These are phyloP conservation scores for Chaetoscypha palmicola DNA, from an alignment of 2,329 filamentous ascomycete species.

Conservation along the genomic window DNA sequence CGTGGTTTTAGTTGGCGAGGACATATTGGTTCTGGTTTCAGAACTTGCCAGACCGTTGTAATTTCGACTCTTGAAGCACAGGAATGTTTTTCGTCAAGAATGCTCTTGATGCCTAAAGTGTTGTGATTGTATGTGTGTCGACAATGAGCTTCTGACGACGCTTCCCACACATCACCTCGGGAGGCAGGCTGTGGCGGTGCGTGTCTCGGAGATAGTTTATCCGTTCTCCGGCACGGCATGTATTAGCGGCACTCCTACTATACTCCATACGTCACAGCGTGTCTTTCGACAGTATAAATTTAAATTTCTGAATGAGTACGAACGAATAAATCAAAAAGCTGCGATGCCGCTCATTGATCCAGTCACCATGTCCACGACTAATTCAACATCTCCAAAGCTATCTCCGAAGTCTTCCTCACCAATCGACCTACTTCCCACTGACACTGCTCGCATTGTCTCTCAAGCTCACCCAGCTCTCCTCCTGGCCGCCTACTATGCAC, in stretches of 20 bases:
- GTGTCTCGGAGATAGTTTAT: not conserved
- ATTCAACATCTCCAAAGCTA: conserved; percentile 9
- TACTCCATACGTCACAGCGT: too few relatives aligned
- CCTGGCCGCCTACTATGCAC: conserved; percentile 53
- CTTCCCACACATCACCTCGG: not conserved
- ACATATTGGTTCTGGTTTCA: conserved; percentile 7
- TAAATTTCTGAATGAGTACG: too few relatives aligned
- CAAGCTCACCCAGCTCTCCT: conserved; percentile 63
- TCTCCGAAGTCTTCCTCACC: conserved; percentile 21
- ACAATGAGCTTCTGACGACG: not conserved
- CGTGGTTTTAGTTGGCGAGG: conserved; percentile 27
- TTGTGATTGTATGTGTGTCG: not conserved
- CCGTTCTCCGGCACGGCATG: too few relatives aligned
- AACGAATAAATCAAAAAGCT: too few relatives aligned
- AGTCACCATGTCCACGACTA: conserved; percentile 26
- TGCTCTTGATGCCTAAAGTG: not conserved
- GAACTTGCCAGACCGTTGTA: too few relatives aligned
- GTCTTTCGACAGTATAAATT: too few relatives aligned
- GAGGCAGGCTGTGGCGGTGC: not conserved
- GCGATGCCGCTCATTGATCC: conserved; percentile 29
- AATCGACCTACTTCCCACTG: conserved; percentile 27
- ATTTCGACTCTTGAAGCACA: too few relatives aligned
- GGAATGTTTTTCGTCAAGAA: not conserved
- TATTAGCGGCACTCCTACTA: too few relatives aligned
- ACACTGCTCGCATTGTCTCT: conserved; percentile 46